These are phyloP conservation scores for Nannizzia gypsea DNA, from an alignment of 2,329 filamentous ascomycete species.

Conservation along the genomic window DNA sequence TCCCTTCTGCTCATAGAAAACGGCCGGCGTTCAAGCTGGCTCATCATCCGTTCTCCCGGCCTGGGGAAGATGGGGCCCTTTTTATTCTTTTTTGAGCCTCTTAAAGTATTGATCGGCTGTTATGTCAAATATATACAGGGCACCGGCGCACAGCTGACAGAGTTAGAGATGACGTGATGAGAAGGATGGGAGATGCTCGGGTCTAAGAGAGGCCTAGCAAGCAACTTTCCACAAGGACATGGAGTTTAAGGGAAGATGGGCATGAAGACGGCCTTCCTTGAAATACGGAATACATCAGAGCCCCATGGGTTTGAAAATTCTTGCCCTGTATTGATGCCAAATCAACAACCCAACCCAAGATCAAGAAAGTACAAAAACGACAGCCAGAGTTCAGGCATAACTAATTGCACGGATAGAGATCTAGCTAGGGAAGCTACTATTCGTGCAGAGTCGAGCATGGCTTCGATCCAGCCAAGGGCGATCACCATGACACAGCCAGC, in stretches of 20 bases:
- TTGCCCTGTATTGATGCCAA: not conserved
- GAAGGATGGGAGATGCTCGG: not conserved
- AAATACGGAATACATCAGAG: not conserved
- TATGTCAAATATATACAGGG: not conserved
- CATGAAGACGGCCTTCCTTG: not conserved
- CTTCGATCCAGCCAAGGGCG: not conserved
- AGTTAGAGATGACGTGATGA: not conserved
- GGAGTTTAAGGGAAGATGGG: not conserved
- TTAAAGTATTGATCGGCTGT: not conserved
- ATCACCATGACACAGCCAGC: slow-evolving; percentile 1
- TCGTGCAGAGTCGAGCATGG: not conserved
- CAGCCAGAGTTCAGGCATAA: no score
- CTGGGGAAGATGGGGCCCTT: not conserved
- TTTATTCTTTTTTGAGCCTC: not conserved
- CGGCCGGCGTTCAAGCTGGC: not conserved
- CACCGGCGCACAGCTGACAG: not conserved
- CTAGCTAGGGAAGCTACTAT: no score
- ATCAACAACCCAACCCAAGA: no score
- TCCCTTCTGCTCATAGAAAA: not conserved
- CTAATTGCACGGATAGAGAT: no score
- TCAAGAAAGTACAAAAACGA: no score
- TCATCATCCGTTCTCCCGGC: not conserved
- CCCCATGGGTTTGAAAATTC: not conserved
- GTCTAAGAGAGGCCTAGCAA: not conserved
- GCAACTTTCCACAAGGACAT: not conserved